phyloP scores from a whole-genome alignment of 306 rosid species.

The Arachis stenosperma region DNA sequence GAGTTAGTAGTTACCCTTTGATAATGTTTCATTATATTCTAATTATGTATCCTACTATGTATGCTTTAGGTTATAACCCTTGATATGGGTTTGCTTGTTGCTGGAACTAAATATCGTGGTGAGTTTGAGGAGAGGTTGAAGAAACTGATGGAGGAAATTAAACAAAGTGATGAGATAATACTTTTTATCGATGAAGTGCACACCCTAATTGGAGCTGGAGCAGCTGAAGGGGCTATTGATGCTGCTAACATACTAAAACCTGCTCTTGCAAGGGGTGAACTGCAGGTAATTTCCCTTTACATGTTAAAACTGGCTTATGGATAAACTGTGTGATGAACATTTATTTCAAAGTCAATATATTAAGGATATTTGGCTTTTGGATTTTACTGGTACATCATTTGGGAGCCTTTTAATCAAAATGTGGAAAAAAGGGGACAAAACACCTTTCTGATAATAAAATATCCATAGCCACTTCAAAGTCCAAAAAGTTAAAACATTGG shows the following conservation, averaged over 20 bases:
- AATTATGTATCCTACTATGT: conserved; percentile 29
- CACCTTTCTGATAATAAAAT: conserved; percentile 3
- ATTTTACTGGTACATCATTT: conserved; percentile 3
- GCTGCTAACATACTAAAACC: conserved; percentile 98
- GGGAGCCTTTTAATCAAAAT: background rate
- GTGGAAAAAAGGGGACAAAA: background rate
- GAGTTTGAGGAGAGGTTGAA: conserved; percentile 98
- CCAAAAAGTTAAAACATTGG: background rate
- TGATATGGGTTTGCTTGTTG: conserved; percentile 98
- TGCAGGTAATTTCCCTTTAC: conserved; percentile 66
- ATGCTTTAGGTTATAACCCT: conserved; percentile 83
- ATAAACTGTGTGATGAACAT: background rate
- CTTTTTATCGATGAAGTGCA: conserved; percentile 98
- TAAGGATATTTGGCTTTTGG: conserved; percentile 11
- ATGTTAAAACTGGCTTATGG: conserved; percentile 1
- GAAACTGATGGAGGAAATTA: conserved; percentile 98
- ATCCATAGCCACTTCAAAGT: background rate
- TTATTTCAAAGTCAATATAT: background rate
- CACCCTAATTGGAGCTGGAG: conserved; percentile 99
- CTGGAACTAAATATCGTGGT: conserved; percentile 99
- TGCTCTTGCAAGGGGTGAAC: conserved; percentile 99
- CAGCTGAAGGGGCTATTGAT: conserved; percentile 99
- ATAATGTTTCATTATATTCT: conserved; percentile 33
- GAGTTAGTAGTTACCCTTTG: conserved; percentile 16
- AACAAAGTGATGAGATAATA: conserved; percentile 97